Evolutionary conservation across 805 yeast genomes (phyloP).

Genomic region (Candida golubevii): DNA sequence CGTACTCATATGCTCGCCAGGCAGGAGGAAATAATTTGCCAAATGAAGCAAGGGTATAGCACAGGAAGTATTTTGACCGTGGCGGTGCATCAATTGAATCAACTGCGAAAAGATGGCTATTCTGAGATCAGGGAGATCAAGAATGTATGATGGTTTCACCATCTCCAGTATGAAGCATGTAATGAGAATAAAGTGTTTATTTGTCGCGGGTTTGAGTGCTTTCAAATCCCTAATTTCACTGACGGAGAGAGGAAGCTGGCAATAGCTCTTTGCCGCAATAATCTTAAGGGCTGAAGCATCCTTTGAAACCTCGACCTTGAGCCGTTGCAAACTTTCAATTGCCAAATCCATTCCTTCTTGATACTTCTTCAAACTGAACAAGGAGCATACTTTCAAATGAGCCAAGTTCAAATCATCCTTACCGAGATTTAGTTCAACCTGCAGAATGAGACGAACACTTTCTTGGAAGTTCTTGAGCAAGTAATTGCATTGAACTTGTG

Average conservation of each 20-base stretch:
- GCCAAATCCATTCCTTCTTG: conserved; percentile 34
- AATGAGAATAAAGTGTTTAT: conserved; percentile 26
- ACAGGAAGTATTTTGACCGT: conserved; percentile 39
- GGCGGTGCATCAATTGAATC: conserved; percentile 30
- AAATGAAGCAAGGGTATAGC: conserved; percentile 37
- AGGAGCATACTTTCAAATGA: conserved; percentile 34
- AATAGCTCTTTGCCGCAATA: conserved; percentile 19
- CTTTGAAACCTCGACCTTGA: conserved; percentile 31
- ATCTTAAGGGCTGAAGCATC: conserved; percentile 23
- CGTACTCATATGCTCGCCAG: conserved; percentile 26
- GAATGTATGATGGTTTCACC: conserved; percentile 29
- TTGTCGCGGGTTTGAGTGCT: conserved; percentile 18
- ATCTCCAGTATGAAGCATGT: conserved; percentile 41
- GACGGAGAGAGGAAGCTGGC: conserved; percentile 36
- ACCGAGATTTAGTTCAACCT: conserved; percentile 26
- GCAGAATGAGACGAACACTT: conserved; percentile 33
- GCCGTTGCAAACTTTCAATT: conserved; percentile 28
- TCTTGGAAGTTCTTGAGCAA: conserved; percentile 27
- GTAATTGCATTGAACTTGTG: conserved; percentile 30
- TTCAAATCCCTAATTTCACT: conserved; percentile 33
- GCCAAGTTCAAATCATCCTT: conserved; percentile 34
- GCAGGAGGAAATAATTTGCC: conserved; percentile 30
- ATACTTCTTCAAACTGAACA: conserved; percentile 25
- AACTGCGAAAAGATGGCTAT: conserved; percentile 30
- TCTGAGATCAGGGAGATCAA: conserved; percentile 24